Percentiles rank a stretch among this genome's conserved stretches.
Conservation (phyloP, 2,329 filamentous ascomycete species). For the Pezicula carpinea region DNA sequence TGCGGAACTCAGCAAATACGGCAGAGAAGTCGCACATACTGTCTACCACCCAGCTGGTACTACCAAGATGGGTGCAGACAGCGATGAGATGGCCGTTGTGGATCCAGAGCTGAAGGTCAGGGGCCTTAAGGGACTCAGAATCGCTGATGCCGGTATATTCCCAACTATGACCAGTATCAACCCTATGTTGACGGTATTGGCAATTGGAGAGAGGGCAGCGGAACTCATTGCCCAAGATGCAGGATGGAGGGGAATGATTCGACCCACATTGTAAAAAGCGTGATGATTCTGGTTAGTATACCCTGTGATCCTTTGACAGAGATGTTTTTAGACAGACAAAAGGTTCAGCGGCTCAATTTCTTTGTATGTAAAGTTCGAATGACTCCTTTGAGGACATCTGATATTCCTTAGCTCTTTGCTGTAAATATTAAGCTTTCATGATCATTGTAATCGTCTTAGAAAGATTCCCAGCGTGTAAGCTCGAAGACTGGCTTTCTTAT, state of each 20-base stretch:
- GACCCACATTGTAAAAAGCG: neutral
- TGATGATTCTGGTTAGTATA: too few species aligned
- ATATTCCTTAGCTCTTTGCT: too few species aligned
- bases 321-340: too few species aligned
- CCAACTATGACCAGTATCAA: slow-evolving; percentile 84
- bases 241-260: slow-evolving; percentile 45
- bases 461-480: too few species aligned
- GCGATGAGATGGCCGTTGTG: slow-evolving; percentile 74
- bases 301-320: too few species aligned
- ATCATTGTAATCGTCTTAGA: too few species aligned
- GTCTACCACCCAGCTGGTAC: slow-evolving; percentile 89
- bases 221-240: slow-evolving; percentile 77
- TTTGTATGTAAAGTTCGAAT: too few species aligned
- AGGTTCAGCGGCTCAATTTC: too few species aligned
- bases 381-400: too few species aligned
- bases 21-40: slow-evolving; percentile 75
- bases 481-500: too few species aligned
- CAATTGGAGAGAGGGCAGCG: slow-evolving; percentile 76
- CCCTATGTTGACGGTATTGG: slow-evolving; percentile 85
- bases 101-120: slow-evolving; percentile 67
- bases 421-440: too few species aligned
- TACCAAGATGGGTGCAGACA: slow-evolving; percentile 79
- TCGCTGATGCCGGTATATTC: slow-evolving; percentile 85
- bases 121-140: slow-evolving; percentile 68
- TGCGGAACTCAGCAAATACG: slow-evolving; percentile 78